Conservation (phyloP, 2,329 filamentous ascomycete genomes). For the Xylariomycetidae sp. region DNA sequence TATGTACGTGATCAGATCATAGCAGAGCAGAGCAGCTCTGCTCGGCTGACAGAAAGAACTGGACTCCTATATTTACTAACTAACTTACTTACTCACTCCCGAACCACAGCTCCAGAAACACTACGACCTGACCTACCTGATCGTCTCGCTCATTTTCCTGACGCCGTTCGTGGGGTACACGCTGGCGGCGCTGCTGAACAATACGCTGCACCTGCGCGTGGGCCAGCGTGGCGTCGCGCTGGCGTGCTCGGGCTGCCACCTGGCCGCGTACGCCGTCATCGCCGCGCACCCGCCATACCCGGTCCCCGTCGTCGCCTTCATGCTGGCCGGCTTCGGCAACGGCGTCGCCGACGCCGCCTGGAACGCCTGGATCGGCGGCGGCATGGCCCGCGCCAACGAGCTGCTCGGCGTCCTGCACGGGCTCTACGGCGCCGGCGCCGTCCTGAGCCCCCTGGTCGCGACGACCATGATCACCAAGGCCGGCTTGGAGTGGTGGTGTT, state of each 20-base stretch:
- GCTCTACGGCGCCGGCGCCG: slow-evolving; percentile 64
- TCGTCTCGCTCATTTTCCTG: slow-evolving; percentile 46
- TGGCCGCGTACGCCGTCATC: slow-evolving; percentile 60
- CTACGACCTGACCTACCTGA: slow-evolving; percentile 40
- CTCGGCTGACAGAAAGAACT: no score
- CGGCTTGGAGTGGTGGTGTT: slow-evolving; percentile 60
- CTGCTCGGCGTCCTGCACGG: slow-evolving; percentile 65
- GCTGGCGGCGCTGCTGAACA: slow-evolving; percentile 39
- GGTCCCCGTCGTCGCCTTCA: slow-evolving; percentile 59
- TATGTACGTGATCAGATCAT: slow-evolving; percentile 35
- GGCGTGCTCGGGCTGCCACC: slow-evolving; percentile 54
- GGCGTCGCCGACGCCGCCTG: slow-evolving; percentile 56
- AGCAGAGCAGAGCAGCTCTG: no score
- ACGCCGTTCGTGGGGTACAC: slow-evolving; percentile 43
- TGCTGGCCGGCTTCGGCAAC: slow-evolving; percentile 66
- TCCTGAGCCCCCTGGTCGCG: slow-evolving; percentile 64
- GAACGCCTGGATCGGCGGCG: slow-evolving; percentile 59
- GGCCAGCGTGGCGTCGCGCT: slow-evolving; percentile 67
- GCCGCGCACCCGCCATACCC: slow-evolving; percentile 64
- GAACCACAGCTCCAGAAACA: slow-evolving; percentile 43
- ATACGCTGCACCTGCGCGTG: slow-evolving; percentile 33
- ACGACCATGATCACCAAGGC: slow-evolving; percentile 65
- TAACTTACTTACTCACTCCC: no score
- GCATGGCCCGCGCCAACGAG: slow-evolving; percentile 66
- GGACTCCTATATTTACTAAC: no score